Evolutionary conservation across 192 early-diverging fungal genomes (phyloP).

Genomic region (Backusella tarrabulga): DNA sequence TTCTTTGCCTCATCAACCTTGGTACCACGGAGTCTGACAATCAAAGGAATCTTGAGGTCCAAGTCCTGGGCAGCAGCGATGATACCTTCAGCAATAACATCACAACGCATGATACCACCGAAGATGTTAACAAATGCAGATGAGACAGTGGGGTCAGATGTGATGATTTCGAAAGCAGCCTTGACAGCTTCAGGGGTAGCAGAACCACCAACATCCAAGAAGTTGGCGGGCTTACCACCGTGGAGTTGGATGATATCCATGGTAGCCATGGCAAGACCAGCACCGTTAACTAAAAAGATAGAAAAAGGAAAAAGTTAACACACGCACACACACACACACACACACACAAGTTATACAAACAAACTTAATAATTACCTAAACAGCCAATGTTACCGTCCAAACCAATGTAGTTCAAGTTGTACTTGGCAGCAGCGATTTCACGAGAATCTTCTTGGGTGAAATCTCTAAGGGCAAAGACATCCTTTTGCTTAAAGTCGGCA

Average conservation of each 20-base stretch:
- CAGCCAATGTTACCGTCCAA: constrained; percentile 98
- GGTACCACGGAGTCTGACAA: constrained; percentile 94
- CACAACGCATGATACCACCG: constrained; percentile 99
- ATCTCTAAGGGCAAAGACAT: constrained; percentile 87
- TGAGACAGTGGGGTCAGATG: constrained; percentile 91
- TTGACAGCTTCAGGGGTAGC: constrained; percentile 96
- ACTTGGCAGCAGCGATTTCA: constrained; percentile 96
- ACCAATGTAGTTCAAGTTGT: constrained; percentile 99
- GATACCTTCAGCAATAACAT: constrained; percentile 97
- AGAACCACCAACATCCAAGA: constrained; percentile 98
- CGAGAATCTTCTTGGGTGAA: constrained; percentile 94
- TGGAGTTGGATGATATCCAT: constrained; percentile 99
- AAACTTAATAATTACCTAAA: constrained; percentile 55
- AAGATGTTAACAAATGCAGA: constrained; percentile 99
- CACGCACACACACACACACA: neutral
- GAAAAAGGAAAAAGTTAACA: neutral
- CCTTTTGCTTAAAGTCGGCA: constrained; percentile 95
- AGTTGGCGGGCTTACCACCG: constrained; percentile 98
- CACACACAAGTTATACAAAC: neutral
- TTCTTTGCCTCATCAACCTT: constrained; percentile 44
- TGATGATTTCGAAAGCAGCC: constrained; percentile 99
- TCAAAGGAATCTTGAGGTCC: constrained; percentile 89
- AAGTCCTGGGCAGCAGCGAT: constrained; percentile 92
- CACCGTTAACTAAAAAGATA: constrained; percentile 78
- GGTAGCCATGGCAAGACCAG: constrained; percentile 98